Conservation (phyloP, 2,329 filamentous ascomycete genomes). For the Stachybotrys chartarum region DNA sequence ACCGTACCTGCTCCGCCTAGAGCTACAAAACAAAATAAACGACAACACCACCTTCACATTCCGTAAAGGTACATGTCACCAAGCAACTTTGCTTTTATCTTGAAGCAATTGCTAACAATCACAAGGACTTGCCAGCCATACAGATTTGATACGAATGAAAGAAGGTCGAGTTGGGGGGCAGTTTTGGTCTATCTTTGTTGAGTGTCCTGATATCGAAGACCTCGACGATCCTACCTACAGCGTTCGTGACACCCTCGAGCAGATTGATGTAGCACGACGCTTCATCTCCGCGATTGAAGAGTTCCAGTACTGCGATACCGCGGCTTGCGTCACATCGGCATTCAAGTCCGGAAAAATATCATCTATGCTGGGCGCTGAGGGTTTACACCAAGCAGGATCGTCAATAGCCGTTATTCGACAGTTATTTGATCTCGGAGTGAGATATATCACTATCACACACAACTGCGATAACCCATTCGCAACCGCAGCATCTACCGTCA, state of each 20-base stretch:
- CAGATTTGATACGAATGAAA: slow-evolving; percentile 7
- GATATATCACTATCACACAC: slow-evolving; percentile 19
- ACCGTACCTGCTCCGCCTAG: slow-evolving; percentile 6
- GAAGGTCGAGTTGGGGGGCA: slow-evolving; percentile 8
- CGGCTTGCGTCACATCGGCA: slow-evolving; percentile 2
- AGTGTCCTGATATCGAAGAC: slow-evolving; percentile 2
- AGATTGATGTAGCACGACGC: slow-evolving; percentile 9
- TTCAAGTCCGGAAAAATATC: slow-evolving; percentile 6
- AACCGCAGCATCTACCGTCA: slow-evolving; percentile 9
- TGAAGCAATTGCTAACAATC: not conserved
- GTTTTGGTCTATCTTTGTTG: slow-evolving; percentile 10
- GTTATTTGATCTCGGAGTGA: slow-evolving; percentile 19
- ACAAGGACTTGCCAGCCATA: slow-evolving; percentile 2
- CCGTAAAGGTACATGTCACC: slow-evolving; percentile 1
- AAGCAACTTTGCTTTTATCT: too few species aligned
- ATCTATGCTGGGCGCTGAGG: slow-evolving; percentile 8
- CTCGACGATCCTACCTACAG: slow-evolving; percentile 2
- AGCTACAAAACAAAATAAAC: slow-evolving; percentile 9
- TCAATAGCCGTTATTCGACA: slow-evolving; percentile 7
- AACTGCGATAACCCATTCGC: slow-evolving; percentile 13
- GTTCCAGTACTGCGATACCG: slow-evolving; percentile 6
- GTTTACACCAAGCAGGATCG: slow-evolving; percentile 5
- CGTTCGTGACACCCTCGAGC: slow-evolving; percentile 10
- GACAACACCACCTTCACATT: slow-evolving; percentile 1
- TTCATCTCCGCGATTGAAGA: slow-evolving; percentile 7